Percentiles rank a stretch among this genome's conserved stretches.
These are phyloP conservation scores for Globisporangium polare DNA, from an alignment of 352 stramenopile species.

Conservation along the genomic window DNA sequence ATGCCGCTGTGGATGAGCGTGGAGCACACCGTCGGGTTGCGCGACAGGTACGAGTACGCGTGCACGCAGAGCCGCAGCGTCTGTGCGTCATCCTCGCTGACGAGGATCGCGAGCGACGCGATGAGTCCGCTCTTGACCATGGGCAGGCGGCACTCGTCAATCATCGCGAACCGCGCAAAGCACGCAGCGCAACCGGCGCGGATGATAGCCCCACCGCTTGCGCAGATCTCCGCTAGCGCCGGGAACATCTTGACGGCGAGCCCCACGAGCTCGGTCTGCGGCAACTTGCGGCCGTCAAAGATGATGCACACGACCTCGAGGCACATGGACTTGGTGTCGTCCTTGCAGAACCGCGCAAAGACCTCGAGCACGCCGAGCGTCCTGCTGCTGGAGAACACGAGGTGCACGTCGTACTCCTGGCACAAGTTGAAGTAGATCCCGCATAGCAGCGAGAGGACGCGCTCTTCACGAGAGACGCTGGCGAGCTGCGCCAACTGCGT, in stretches of 20 bases:
- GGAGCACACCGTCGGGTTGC: slow-evolving; percentile 38
- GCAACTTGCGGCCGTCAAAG: slow-evolving; percentile 53
- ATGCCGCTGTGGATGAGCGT: slow-evolving; percentile 53
- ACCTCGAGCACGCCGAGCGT: slow-evolving; percentile 31
- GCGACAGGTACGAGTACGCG: slow-evolving; percentile 59
- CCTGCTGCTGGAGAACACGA: slow-evolving; percentile 28
- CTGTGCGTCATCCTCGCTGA: slow-evolving; percentile 42
- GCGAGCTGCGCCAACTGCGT: slow-evolving; percentile 36
- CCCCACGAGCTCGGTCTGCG: slow-evolving; percentile 27
- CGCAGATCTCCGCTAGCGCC: slow-evolving; percentile 41
- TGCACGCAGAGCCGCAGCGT: slow-evolving; percentile 60
- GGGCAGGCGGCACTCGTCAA: slow-evolving; percentile 42
- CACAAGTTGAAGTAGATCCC: slow-evolving; percentile 64
- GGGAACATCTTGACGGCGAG: slow-evolving; percentile 44
- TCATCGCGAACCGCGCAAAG: slow-evolving; percentile 60
- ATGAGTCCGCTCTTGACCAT: slow-evolving; percentile 56
- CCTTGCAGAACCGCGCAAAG: slow-evolving; percentile 31
- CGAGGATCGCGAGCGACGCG: slow-evolving; percentile 43
- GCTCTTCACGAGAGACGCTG: not conserved
- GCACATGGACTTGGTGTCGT: slow-evolving; percentile 41
- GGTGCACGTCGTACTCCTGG: slow-evolving; percentile 56
- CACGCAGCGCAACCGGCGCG: slow-evolving; percentile 55
- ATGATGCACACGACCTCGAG: slow-evolving; percentile 65
- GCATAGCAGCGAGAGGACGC: slow-evolving; percentile 36
- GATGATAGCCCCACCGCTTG: slow-evolving; percentile 14